Evolutionary conservation across 2,329 filamentous ascomycete species (phyloP), one percentile per base, ranked within the genome.

Genomic region (Trichoderma sp.): DNA sequence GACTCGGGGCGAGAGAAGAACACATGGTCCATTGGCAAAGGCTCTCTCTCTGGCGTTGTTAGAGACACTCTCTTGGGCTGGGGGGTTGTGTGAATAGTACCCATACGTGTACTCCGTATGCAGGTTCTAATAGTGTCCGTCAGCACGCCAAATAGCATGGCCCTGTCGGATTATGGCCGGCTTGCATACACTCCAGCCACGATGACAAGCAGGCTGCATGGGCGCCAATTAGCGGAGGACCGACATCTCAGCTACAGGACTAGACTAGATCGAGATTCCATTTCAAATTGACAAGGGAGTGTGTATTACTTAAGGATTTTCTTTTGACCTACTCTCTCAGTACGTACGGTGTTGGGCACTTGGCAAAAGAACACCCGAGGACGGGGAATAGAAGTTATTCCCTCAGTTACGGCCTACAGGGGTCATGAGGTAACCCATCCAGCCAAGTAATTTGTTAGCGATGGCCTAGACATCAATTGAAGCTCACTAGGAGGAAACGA

Each of bases 101-200:
- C 37, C 14, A 39, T 43, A 34, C 32, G 26, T 32, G 28, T 28
- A 16, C 4, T 2, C 26, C 2, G 26, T n/a, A 26, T 26, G 49
- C 26, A 37, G 11, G 60, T 18, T 55, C 16, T 64, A 43, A 30
- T 18, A 52, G 46, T 49, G 14, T 51, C 32, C 54, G 39, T 34
- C 24, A 43, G 60, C 54, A 64, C 52, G 28, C 34, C 52, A 65
- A 34, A 2, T 37, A n/a, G 13, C 24, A 34, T n/a, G 37, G 51
- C 61, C 61, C 52, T 56, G 52, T 65, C 51, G 61, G 61, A 65
- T 56, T 65, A 26, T 65, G 51, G 34, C 61, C 52, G 61, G 61
- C 8, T 56, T 56, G 61, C 52, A 56, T 43, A 24, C 30, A 56
- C 30, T 30, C 32, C 43, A 49, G 52, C 51, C 14, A 56, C 55